Percentiles rank a stretch among this genome's conserved stretches.
These are phyloP conservation scores for Triticum turgidum DNA, from an alignment of 176 grass and related monocot genomes.

Conservation along the genomic window DNA sequence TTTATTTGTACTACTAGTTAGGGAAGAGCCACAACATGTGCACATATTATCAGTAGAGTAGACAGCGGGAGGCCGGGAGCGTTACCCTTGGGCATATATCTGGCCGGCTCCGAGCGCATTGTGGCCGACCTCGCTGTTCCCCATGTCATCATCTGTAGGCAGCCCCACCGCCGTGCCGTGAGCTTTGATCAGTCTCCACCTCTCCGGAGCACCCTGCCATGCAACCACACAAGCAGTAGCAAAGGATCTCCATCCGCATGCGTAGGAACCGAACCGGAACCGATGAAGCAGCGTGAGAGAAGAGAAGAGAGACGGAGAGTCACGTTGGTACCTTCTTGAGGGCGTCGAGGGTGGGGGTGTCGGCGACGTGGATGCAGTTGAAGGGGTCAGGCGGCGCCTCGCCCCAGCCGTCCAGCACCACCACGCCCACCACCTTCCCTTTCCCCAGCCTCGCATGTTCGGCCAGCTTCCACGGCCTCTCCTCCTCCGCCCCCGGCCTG, in stretches of 20 bases:
- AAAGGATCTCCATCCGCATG: not conserved
- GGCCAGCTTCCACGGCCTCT: conserved; percentile 51
- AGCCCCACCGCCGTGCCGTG: conserved; percentile 79
- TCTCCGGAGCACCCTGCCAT: conserved; percentile 59
- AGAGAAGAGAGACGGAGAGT: not conserved
- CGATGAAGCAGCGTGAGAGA: not conserved
- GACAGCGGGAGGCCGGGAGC: too few relatives aligned
- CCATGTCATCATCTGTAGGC: conserved; percentile 88
- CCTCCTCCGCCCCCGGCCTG: conserved; percentile 15
- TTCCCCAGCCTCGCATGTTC: conserved; percentile 48
- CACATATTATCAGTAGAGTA: too few relatives aligned
- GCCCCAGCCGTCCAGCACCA: conserved; percentile 77
- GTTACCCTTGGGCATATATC: conserved; percentile 84
- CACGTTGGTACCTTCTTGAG: conserved; percentile 47
- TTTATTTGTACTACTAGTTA: too few relatives aligned
- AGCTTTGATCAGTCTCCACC: conserved; percentile 78
- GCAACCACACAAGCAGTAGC: too few relatives aligned
- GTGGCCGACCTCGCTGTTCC: conserved; percentile 96
- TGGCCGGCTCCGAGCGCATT: conserved; percentile 85
- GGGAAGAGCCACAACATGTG: too few relatives aligned
- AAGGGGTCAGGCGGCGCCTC: conserved; percentile 58
- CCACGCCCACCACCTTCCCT: conserved; percentile 59
- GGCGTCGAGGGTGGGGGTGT: conserved; percentile 54
- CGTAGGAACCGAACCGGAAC: not conserved
- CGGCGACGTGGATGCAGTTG: conserved; percentile 71